Percentiles rank a stretch among this genome's conserved stretches.
These are phyloP conservation scores for Plantago ovata DNA, from an alignment of 257 asterid species.

Conservation along the genomic window DNA sequence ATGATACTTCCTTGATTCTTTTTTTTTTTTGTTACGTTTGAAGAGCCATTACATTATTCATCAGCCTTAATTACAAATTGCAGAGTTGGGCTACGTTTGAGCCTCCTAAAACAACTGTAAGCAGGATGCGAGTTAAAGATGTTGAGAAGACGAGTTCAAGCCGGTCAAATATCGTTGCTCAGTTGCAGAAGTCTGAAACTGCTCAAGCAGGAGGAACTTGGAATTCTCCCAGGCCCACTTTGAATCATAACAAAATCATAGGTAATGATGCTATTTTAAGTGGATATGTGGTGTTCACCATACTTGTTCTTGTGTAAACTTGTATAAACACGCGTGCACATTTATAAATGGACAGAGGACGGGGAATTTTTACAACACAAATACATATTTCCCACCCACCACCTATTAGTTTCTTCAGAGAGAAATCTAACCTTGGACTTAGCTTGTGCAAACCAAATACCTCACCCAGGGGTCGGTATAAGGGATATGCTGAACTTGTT, in stretches of 20 bases:
- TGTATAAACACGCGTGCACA: no score
- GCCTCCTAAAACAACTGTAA: constrained; percentile 75
- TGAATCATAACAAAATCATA: constrained; percentile 36
- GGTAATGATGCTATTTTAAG: constrained; percentile 33
- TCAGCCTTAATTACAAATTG: constrained; percentile 25
- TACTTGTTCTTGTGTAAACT: no score
- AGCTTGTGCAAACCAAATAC: background rate
- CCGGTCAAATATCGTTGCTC: constrained; percentile 42
- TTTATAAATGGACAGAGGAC: no score
- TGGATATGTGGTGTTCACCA: background rate
- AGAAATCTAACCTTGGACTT: no score
- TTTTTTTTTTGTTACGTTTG: constrained; percentile 4
- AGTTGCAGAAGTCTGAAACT: constrained; percentile 37
- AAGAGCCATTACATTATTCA: constrained; percentile 14
- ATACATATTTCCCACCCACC: no score
- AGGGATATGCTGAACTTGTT: no score
- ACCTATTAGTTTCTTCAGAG: no score
- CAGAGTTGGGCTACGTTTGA: constrained; percentile 76
- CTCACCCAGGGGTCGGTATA: background rate
- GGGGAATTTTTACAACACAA: no score
- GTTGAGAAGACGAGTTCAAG: constrained; percentile 37
- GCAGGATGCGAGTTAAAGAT: constrained; percentile 59
- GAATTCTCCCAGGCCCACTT: constrained; percentile 30
- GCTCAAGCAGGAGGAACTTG: constrained; percentile 27
- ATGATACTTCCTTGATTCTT: background rate